Evolutionary conservation across 2,329 filamentous ascomycete species (phyloP).

Genomic region (Colletotrichum gloeosporioides): DNA sequence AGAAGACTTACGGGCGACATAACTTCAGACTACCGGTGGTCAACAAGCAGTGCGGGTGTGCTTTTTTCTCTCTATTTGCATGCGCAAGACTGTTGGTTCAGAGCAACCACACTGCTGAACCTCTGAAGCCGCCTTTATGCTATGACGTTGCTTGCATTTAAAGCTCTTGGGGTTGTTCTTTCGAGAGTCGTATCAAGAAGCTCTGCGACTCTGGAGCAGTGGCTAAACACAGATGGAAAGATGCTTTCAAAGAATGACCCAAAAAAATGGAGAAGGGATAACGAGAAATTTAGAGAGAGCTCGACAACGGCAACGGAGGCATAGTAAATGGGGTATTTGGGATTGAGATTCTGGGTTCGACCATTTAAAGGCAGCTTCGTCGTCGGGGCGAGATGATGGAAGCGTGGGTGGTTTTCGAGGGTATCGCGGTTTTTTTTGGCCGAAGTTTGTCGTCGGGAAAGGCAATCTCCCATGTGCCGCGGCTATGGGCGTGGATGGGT

Average conservation of each 20-base stretch:
- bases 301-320: neutral
- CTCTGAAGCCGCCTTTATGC: conserved; percentile 9
- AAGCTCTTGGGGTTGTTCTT: neutral
- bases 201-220: neutral
- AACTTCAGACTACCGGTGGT: conserved; percentile 16
- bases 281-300: neutral
- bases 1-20: conserved; percentile 17
- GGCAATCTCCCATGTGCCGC: conserved; percentile 11
- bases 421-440: conserved; percentile 12
- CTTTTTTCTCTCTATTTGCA: neutral
- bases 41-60: conserved; percentile 7
- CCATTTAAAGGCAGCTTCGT: conserved; percentile 1
- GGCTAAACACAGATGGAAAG: neutral
- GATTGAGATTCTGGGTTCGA: neutral
- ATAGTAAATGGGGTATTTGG: neutral
- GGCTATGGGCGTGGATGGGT: neutral
- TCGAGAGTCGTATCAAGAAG: neutral
- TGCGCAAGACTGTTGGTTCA: neutral
- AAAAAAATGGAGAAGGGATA: neutral
- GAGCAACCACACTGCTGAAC: conserved; percentile 18
- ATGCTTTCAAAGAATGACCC: conserved; percentile 15
- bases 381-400: neutral
- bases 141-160: conserved; percentile 20
- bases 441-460: neutral
- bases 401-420: neutral